Percentiles rank a stretch among this genome's conserved stretches.
These are phyloP conservation scores for Trichoderma parareesei DNA, from an alignment of 495 filamentous ascomycete species.

Conservation along the genomic window DNA sequence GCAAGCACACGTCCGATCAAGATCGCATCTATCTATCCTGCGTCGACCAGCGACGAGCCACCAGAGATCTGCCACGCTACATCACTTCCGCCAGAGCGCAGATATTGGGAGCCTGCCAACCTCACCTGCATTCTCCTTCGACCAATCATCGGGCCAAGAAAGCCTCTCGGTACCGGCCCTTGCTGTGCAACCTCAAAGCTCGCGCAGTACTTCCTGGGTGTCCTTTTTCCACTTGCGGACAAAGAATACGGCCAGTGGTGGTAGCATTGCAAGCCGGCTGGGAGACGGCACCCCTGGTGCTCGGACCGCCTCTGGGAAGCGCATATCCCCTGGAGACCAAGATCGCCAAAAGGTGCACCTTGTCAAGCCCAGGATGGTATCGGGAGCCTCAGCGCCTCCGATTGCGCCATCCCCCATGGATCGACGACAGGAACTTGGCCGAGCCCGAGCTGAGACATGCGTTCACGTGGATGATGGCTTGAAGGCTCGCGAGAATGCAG, in stretches of 20 bases:
- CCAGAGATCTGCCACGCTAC: conserved; percentile 67
- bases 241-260: conserved; percentile 14
- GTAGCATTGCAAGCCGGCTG: conserved; percentile 17
- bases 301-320: conserved; percentile 21
- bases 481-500: conserved; percentile 21
- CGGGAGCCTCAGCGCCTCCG: conserved; percentile 13
- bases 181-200: not conserved
- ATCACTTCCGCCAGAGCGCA: conserved; percentile 34
- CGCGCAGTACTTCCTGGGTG: conserved; percentile 23
- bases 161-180: conserved; percentile 14
- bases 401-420: conserved; percentile 16
- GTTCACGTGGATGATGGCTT: conserved; percentile 16
- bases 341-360: conserved; percentile 21
- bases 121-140: conserved; percentile 22
- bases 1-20: conserved; percentile 35
- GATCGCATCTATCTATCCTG: conserved; percentile 48
- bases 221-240: conserved; percentile 39
- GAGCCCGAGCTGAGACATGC: not conserved
- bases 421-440: conserved; percentile 10
- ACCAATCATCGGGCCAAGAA: conserved; percentile 25
- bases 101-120: conserved; percentile 16
- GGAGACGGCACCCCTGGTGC: conserved; percentile 16
- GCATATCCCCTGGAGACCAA: conserved; percentile 16
- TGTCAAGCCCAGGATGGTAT: conserved; percentile 24
- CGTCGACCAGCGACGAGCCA: conserved; percentile 81